Evolutionary conservation across 2,329 filamentous ascomycete species (phyloP).

Genomic region (Colletotrichum viniferum): DNA sequence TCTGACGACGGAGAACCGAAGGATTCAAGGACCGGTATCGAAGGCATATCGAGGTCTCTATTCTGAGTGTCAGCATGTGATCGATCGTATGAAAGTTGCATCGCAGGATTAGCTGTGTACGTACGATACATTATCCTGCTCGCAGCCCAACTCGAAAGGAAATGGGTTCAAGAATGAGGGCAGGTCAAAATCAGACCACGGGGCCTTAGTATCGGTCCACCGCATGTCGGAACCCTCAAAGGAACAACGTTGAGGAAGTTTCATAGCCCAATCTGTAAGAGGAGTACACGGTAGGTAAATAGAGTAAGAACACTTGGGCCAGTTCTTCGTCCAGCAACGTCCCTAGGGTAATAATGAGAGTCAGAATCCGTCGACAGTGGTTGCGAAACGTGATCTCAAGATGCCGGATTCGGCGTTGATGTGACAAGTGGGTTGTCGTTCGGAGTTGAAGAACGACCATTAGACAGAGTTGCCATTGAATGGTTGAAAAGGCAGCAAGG

Average conservation of each 20-base stretch:
- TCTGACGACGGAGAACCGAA: neutral
- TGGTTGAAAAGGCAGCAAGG: neutral
- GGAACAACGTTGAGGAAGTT: neutral
- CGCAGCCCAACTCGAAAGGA: neutral
- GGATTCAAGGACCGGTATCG: neutral
- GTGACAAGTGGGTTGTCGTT: neutral
- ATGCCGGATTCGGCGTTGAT: neutral
- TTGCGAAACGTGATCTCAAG: neutral
- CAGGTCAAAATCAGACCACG: neutral
- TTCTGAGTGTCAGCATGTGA: neutral
- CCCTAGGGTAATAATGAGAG: neutral
- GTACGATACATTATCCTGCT: neutral
- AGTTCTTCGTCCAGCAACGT: neutral
- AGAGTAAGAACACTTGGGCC: neutral
- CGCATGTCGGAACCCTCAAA: neutral
- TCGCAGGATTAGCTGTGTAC: neutral
- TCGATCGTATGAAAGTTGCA: neutral
- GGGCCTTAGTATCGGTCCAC: neutral
- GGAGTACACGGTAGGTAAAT: neutral
- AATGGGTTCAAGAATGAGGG: neutral
- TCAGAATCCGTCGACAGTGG: neutral
- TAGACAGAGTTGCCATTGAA: neutral
- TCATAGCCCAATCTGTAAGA: neutral
- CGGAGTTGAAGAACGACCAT: neutral
- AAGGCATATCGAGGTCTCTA: neutral